phyloP scores from a whole-genome alignment of 23 red algal species.

The Gracilaria gracilis region DNA sequence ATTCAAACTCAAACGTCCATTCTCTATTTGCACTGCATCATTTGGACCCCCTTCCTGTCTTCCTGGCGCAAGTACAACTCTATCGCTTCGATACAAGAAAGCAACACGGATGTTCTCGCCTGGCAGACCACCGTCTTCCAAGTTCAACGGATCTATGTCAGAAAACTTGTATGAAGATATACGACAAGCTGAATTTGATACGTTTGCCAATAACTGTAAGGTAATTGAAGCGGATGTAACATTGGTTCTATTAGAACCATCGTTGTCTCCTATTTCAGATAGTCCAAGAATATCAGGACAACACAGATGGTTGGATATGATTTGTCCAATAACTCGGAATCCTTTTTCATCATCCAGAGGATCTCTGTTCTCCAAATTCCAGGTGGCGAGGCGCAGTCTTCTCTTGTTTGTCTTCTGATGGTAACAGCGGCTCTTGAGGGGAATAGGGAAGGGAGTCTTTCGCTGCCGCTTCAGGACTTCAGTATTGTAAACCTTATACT shows the following conservation, averaged over 20 bases:
- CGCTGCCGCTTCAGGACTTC: not conserved
- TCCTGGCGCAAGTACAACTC: not conserved
- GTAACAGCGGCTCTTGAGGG: not conserved
- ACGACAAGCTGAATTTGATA: not conserved
- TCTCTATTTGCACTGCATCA: not conserved
- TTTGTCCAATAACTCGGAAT: not conserved
- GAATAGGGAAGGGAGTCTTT: not conserved
- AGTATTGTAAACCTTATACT: not conserved
- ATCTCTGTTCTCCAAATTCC: not conserved
- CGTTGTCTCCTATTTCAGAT: not conserved
- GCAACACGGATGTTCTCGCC: not conserved
- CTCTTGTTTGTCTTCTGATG: not conserved
- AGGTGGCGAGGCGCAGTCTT: not conserved
- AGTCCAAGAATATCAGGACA: not conserved
- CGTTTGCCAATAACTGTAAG: not conserved
- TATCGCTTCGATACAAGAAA: not conserved
- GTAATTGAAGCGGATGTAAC: not conserved
- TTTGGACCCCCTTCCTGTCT: not conserved
- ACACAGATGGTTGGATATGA: not conserved
- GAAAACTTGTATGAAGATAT: not conserved
- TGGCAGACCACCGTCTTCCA: not conserved
- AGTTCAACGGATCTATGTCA: not conserved
- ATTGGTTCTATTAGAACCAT: not conserved
- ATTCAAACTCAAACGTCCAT: not conserved
- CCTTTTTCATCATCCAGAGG: not conserved